phyloP scores from a whole-genome alignment of 768 basidiomycete genomes.

The Leucocoprinus sp. region DNA sequence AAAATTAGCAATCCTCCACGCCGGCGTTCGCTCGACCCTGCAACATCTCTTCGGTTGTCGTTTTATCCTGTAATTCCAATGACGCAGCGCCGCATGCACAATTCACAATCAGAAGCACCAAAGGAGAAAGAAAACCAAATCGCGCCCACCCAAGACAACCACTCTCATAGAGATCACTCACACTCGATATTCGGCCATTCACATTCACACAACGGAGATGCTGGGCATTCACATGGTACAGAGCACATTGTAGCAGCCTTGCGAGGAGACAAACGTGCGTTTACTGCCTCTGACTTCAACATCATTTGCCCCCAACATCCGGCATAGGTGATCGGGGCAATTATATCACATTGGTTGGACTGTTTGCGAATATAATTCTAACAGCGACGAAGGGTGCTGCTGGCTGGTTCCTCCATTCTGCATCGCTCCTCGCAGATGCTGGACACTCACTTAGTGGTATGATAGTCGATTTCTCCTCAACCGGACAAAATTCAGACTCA shows the following conservation, averaged over 20 bases:
- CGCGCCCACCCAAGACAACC: constrained; percentile 16
- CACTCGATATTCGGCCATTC: constrained; percentile 61
- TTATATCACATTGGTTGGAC: constrained; percentile 77
- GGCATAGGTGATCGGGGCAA: constrained; percentile 69
- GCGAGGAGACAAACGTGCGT: constrained; percentile 49
- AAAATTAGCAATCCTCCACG: neutral
- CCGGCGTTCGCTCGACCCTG: neutral
- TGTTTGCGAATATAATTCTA: constrained; percentile 74
- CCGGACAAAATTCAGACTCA: neutral
- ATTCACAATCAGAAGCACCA: constrained; percentile 12
- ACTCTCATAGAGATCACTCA: constrained; percentile 28
- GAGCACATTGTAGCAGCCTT: constrained; percentile 64
- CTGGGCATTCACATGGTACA: constrained; percentile 50
- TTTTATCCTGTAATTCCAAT: constrained; percentile 5
- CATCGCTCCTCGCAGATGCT: constrained; percentile 86
- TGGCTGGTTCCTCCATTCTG: constrained; percentile 86
- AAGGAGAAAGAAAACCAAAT: constrained; percentile 13
- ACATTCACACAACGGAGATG: constrained; percentile 49
- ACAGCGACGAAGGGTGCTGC: constrained; percentile 81
- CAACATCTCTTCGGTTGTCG: neutral
- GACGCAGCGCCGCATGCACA: constrained; percentile 11
- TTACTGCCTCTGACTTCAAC: neutral
- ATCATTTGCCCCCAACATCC: neutral
- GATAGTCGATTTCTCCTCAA: constrained; percentile 19
- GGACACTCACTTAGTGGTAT: constrained; percentile 84